Conservation (phyloP, 768 basidiomycete species). For the Pleurotus pulmonarius region DNA sequence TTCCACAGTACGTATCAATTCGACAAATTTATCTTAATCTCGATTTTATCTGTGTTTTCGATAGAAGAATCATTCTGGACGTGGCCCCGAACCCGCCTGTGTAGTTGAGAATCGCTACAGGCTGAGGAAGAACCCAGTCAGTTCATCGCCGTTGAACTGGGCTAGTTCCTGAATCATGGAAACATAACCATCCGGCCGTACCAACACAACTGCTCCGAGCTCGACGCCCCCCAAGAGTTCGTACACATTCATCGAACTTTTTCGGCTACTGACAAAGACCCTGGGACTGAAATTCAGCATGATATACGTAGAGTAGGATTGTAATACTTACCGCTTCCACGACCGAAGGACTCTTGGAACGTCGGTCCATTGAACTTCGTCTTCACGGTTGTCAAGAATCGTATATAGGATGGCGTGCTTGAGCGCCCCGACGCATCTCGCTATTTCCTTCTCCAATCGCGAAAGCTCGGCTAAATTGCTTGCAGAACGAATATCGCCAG, state of each 20-base stretch:
- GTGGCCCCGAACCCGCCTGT: no score
- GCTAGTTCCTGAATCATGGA: not conserved
- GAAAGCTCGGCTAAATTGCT: not conserved
- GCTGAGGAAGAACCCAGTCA: no score
- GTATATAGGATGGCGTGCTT: not conserved
- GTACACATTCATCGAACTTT: not conserved
- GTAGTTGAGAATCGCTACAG: no score
- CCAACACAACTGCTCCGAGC: not conserved
- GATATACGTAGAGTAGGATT: not conserved
- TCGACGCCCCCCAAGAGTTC: not conserved
- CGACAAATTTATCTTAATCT: no score
- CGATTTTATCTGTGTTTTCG: no score
- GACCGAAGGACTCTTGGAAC: not conserved
- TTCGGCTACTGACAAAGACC: not conserved
- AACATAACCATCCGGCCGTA: not conserved
- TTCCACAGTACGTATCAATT: no score
- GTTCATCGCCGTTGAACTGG: not conserved
- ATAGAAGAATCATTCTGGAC: no score
- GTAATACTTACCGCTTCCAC: not conserved
- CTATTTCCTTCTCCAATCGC: not conserved
- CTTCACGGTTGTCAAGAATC: not conserved
- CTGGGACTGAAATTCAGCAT: not conserved
- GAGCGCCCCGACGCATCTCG: not conserved
- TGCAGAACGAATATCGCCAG: slow-evolving; percentile 8
- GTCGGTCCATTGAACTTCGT: not conserved